phyloP scores from a whole-genome alignment of 305 asterid species.

The Solanum hybrid region DNA sequence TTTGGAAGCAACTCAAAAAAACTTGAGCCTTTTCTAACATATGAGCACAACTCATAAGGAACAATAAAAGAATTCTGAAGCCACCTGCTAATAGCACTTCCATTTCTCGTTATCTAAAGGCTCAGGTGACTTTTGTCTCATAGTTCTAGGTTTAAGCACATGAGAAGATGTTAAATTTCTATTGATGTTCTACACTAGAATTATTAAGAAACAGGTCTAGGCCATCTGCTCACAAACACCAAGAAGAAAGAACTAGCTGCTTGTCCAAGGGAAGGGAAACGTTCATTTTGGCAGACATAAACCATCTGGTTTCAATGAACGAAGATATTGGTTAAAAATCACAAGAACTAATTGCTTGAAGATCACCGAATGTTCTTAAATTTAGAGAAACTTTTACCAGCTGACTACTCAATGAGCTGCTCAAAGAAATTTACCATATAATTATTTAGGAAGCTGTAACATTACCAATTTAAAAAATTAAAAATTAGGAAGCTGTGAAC shows the following conservation, averaged over 20 bases:
- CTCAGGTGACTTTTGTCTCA: neutral
- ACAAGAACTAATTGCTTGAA: neutral
- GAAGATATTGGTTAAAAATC: neutral
- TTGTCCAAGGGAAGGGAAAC: neutral
- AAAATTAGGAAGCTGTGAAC: neutral
- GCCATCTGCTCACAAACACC: neutral
- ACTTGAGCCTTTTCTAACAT: neutral
- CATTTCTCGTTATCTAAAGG: neutral
- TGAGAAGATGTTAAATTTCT: neutral
- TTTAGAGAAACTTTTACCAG: neutral
- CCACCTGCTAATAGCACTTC: neutral
- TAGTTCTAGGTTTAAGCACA: neutral
- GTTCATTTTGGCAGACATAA: neutral
- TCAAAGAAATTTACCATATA: neutral
- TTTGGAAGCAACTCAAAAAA: neutral
- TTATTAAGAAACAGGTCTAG: neutral
- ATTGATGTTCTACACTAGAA: neutral
- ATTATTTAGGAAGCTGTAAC: neutral
- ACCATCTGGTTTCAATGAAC: neutral
- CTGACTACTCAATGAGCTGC: neutral
- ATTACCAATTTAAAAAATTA: neutral
- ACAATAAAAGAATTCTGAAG: neutral
- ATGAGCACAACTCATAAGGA: neutral
- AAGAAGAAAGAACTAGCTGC: neutral
- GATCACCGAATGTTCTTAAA: neutral